phyloP scores from a whole-genome alignment of 768 basidiomycete species.

The Boletus barrowsii region DNA sequence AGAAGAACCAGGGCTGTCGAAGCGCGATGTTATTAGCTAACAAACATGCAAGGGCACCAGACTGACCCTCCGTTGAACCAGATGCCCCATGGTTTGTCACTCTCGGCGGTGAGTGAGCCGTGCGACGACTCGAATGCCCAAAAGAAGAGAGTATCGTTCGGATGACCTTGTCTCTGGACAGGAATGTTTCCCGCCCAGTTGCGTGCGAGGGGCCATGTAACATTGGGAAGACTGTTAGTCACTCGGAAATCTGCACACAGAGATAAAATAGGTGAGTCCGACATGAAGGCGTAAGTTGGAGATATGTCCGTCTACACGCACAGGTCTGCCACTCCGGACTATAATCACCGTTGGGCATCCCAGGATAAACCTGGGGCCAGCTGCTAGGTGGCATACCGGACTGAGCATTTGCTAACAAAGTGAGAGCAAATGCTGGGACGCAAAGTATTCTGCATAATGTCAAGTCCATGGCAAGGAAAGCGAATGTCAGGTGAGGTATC shows the following conservation, averaged over 20 bases:
- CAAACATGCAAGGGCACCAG: background rate
- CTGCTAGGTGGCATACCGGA: constrained; percentile 25
- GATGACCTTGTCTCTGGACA: constrained; percentile 56
- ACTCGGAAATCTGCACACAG: constrained; percentile 53
- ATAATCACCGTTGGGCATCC: constrained; percentile 44
- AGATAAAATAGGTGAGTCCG: background rate
- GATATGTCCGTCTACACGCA: constrained; percentile 27
- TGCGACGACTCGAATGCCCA: constrained; percentile 55
- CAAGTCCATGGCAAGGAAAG: constrained; percentile 19
- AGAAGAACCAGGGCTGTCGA: constrained; percentile 60
- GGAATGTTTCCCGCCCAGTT: constrained; percentile 64
- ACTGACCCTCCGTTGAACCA: constrained; percentile 72
- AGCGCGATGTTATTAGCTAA: background rate
- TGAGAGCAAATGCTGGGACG: background rate
- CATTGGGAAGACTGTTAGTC: constrained; percentile 52
- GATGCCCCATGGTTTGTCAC: constrained; percentile 61
- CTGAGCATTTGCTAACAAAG: constrained; percentile 22
- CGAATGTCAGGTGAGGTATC: background rate
- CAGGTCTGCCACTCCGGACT: constrained; percentile 62
- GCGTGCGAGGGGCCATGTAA: constrained; percentile 51
- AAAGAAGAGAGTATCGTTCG: constrained; percentile 67
- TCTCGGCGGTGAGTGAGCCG: constrained; percentile 50
- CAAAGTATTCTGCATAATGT: constrained; percentile 8
- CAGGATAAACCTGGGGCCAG: constrained; percentile 42
- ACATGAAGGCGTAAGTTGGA: background rate